A percentile compares a stretch with the other conserved stretches of the same genome.
phyloP scores from a whole-genome alignment of 257 asterid species.

The Forsythia suspensa region DNA sequence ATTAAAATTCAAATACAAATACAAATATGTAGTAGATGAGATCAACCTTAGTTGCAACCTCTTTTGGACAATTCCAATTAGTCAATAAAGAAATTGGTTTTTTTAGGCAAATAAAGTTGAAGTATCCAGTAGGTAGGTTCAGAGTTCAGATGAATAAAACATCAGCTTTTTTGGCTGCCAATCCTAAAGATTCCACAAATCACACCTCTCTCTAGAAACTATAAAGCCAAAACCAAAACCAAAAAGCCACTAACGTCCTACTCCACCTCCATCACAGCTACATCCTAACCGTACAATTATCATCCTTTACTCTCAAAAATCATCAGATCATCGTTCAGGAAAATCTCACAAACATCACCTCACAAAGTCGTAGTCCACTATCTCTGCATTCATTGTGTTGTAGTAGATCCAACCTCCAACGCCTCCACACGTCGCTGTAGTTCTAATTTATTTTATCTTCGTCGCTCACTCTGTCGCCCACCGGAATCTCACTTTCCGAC shows the following conservation, averaged over 20 bases:
- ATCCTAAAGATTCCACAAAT: neutral
- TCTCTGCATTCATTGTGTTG: neutral
- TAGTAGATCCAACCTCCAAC: neutral
- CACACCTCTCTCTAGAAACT: neutral
- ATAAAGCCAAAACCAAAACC: neutral
- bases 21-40: neutral
- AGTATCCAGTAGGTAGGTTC: neutral
- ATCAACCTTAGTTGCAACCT: neutral
- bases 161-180: neutral
- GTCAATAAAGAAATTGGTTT: too few relatives aligned
- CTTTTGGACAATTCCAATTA: neutral
- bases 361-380: neutral
- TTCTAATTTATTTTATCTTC: neutral
- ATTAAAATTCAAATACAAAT: neutral
- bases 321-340: neutral
- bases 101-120: neutral
- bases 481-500: conserved; percentile 3
- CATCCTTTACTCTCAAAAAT: neutral
- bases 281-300: neutral
- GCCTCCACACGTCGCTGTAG: neutral
- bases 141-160: neutral
- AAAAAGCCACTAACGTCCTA: too few relatives aligned
- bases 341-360: neutral
- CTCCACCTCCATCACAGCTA: neutral
- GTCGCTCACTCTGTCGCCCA: neutral